These are phyloP conservation scores for Alternaria solani DNA, from an alignment of 2,329 filamentous ascomycete species.

Conservation along the genomic window DNA sequence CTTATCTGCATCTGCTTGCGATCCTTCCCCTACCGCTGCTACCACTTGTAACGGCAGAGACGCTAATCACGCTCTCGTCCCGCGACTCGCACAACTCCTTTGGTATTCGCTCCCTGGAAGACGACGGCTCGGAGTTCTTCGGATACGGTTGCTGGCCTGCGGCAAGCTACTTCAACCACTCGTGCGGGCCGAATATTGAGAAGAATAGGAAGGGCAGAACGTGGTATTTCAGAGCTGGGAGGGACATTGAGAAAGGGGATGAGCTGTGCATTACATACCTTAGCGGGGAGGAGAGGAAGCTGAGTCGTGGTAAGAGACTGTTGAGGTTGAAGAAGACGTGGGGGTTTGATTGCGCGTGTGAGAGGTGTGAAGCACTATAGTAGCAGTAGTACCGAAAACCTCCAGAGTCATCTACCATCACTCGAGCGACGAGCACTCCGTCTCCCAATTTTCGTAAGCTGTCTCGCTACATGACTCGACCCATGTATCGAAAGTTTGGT, in stretches of 20 bases:
- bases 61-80: conserved; percentile 46
- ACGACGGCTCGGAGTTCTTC: conserved; percentile 58
- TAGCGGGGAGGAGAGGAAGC: conserved; percentile 56
- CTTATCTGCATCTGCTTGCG: conserved; percentile 55
- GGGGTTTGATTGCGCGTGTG: conserved; percentile 58
- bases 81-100: conserved; percentile 59
- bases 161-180: conserved; percentile 61
- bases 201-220: conserved; percentile 52
- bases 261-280: conserved; percentile 60
- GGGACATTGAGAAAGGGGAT: conserved; percentile 50
- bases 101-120: conserved; percentile 55
- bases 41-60: conserved; percentile 42
- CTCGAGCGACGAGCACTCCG: neutral
- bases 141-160: conserved; percentile 58
- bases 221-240: conserved; percentile 53
- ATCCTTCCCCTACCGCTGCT: conserved; percentile 51
- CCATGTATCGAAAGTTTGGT: neutral
- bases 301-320: conserved; percentile 50
- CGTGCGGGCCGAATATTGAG: conserved; percentile 54
- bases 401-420: neutral
- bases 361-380: conserved; percentile 43
- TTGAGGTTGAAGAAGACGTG: conserved; percentile 51
- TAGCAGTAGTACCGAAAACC: neutral
- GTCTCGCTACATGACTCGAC: neutral
- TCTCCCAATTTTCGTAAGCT: neutral